Evolutionary conservation across 768 basidiomycete species (phyloP).

Genomic region (Tricholoma matsutake): DNA sequence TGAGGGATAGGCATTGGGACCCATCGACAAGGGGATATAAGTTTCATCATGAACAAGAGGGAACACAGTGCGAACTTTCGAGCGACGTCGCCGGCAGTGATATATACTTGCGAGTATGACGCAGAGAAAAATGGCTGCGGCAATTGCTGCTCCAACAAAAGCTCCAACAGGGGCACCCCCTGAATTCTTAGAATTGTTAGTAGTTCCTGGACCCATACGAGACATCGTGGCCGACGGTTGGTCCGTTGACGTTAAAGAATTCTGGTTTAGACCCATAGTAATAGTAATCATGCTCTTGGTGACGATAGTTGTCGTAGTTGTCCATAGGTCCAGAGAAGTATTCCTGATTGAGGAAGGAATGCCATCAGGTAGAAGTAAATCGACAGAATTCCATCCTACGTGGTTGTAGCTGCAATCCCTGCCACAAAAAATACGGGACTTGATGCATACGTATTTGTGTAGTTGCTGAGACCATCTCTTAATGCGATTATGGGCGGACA

Average conservation of each 20-base stretch:
- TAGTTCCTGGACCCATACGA: too few species aligned
- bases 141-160: neutral
- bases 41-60: too few species aligned
- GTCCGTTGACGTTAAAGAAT: too few species aligned
- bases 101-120: neutral
- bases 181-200: neutral
- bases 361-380: neutral
- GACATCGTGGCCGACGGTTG: too few species aligned
- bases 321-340: neutral
- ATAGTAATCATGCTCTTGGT: too few species aligned
- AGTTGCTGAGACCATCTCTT: neutral
- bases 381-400: neutral
- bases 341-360: neutral
- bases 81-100: neutral
- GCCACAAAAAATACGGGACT: slow-evolving; percentile 3
- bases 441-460: neutral
- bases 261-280: too few species aligned
- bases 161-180: neutral
- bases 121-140: neutral
- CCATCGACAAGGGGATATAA: too few species aligned
- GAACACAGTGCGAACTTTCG: neutral
- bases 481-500: neutral
- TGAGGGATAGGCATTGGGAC: neutral
- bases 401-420: slow-evolving; percentile 5
- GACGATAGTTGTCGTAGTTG: neutral